Evolutionary conservation across 495 filamentous ascomycete genomes (phyloP), one percentile per base, ranked within the genome.

Genomic region (Wilcoxina mikolae): DNA sequence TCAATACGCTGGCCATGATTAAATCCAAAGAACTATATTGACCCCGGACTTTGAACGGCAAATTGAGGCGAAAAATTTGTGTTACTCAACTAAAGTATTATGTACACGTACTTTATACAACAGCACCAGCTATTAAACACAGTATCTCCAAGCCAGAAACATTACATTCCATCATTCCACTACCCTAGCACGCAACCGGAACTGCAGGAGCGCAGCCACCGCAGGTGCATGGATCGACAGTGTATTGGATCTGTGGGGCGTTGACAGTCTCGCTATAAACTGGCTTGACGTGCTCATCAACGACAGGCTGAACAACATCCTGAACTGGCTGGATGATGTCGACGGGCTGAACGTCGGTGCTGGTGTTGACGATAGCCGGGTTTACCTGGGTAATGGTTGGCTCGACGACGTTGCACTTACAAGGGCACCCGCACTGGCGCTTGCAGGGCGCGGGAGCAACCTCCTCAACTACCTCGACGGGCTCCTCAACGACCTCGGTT

Each of bases 251-350:
- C 12, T 28, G 12, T 15, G 46, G 46, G 12, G 10, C 9, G 22
- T 49, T 49, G 3, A 49, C 46, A 15, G 12, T 29, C 24, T 27
- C 46, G 22, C 15, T 18, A 25, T 49, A 25, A 15, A 49, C 27
- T 3, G 46, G 46, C 24, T 29, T 9, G 22, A 49, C 29, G 27
- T 27, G 24, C 24, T 27, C 23, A 23, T 49, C 46, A 23, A 49
- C 25, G 27, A 49, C 20, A 12, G 46, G 46, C 46, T 49, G 46
- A 20, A 29, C 27, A 23, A 49, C 25, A 15, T 49, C 46, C 5
- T 49, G 46, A 25, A 18, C 12, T 15, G 46, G 46, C 46, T 49
- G 46, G 20, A 49, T 29, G 27, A 49, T 29, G 46, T 49, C 27
- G 22, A 49, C 46, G 20, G 46, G 46, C 46, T 49, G 46, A 12